Percentiles rank a stretch among this genome's conserved stretches.
phyloP scores from a whole-genome alignment of 441 rosid species.

The Kokia cookei region DNA sequence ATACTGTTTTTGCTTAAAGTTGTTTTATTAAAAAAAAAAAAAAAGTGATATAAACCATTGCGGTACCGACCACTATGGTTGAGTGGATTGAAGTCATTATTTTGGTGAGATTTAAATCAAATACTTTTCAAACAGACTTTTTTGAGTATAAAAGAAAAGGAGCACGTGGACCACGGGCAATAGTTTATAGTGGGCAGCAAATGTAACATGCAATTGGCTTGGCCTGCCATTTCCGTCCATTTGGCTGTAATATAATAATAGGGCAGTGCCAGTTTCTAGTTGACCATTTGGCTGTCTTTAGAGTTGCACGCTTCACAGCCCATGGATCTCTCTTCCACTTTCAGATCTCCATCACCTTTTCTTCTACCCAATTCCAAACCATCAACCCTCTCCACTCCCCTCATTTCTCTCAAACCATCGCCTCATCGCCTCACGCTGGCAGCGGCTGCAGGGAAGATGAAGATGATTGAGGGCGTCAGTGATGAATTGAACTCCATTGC shows the following conservation, averaged over 20 bases:
- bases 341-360: conserved; percentile 1
- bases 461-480: conserved; percentile 50
- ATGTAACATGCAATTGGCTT: background rate
- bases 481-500: conserved; percentile 66
- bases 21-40: too few relatives aligned
- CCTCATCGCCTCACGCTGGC: background rate
- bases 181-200: background rate
- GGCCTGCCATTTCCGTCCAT: background rate
- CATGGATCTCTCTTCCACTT: conserved; percentile 4
- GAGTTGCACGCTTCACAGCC: background rate
- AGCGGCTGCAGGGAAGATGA: background rate
- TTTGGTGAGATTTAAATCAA: too few relatives aligned
- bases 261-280: too few relatives aligned
- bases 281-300: background rate
- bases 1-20: too few relatives aligned
- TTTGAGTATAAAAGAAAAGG: too few relatives aligned
- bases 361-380: background rate
- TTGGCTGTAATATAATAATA: background rate
- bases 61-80: too few relatives aligned
- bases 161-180: too few relatives aligned
- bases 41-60: too few relatives aligned
- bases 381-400: background rate
- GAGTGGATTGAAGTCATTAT: too few relatives aligned
- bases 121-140: too few relatives aligned
- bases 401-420: background rate